A percentile compares a stretch with the other conserved stretches of the same genome.
Evolutionary conservation across 495 filamentous ascomycete genomes (phyloP).

Genomic region (Daldinia bambusicola): DNA sequence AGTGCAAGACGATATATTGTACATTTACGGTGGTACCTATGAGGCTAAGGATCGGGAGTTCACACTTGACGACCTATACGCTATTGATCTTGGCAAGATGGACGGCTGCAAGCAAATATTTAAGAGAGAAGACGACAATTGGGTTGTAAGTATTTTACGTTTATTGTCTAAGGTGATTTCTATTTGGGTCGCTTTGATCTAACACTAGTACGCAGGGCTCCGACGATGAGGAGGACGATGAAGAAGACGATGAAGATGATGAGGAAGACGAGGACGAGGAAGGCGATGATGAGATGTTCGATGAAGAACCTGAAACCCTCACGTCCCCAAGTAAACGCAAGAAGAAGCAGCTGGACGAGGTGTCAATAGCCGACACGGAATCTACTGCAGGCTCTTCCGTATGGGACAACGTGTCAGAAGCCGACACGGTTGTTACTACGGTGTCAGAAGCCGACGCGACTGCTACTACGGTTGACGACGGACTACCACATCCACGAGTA

Average conservation of each 20-base stretch:
- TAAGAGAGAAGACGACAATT: slow-evolving; percentile 83
- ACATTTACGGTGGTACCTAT: slow-evolving; percentile 93
- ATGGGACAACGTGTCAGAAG: slow-evolving; percentile 59
- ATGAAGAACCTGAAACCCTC: slow-evolving; percentile 49
- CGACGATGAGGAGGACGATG: slow-evolving; percentile 78
- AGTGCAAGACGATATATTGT: slow-evolving; percentile 90
- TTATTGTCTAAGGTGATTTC: background rate
- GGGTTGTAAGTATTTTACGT: slow-evolving; percentile 65
- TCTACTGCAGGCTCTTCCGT: slow-evolving; percentile 42
- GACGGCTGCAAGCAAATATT: slow-evolving; percentile 93
- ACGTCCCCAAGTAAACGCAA: slow-evolving; percentile 57
- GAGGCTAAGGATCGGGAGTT: slow-evolving; percentile 95
- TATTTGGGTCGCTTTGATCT: slow-evolving; percentile 21
- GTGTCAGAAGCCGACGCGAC: slow-evolving; percentile 59
- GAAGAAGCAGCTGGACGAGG: slow-evolving; percentile 59
- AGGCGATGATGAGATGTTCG: slow-evolving; percentile 59
- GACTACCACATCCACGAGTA: slow-evolving; percentile 67
- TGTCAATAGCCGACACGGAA: slow-evolving; percentile 47
- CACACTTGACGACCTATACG: slow-evolving; percentile 93
- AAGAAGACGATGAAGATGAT: slow-evolving; percentile 74
- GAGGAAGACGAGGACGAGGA: slow-evolving; percentile 75
- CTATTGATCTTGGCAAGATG: slow-evolving; percentile 88
- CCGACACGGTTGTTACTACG: no score
- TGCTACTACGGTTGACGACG: slow-evolving; percentile 62
- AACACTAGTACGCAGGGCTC: slow-evolving; percentile 58